phyloP scores from a whole-genome alignment of 768 basidiomycete genomes.

The Hemileccinum impolitum region DNA sequence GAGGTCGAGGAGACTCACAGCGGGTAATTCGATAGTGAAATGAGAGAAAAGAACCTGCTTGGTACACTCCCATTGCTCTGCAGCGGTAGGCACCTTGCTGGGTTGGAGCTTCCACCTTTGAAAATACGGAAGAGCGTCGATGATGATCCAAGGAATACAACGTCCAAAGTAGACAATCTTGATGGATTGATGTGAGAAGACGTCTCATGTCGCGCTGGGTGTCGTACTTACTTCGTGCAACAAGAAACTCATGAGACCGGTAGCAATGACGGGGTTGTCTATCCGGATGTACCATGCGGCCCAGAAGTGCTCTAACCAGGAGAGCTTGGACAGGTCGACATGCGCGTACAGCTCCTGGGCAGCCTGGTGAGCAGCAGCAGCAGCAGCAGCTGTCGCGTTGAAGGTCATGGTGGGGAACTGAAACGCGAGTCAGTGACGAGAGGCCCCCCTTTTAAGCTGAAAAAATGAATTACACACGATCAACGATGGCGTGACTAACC shows the following conservation, averaged over 20 bases:
- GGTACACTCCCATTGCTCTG: conserved; percentile 94
- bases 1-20: conserved; percentile 45
- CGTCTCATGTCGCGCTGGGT: not conserved
- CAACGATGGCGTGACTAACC: conserved; percentile 25
- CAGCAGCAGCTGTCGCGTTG: conserved; percentile 35
- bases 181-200: not conserved
- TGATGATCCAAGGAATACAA: conserved; percentile 91
- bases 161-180: conserved; percentile 97
- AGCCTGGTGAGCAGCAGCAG: conserved; percentile 21
- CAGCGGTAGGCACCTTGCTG: conserved; percentile 70
- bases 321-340: conserved; percentile 58
- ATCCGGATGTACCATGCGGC: conserved; percentile 81
- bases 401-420: conserved; percentile 36
- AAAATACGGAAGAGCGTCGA: conserved; percentile 94
- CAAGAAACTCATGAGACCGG: conserved; percentile 88
- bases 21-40: conserved; percentile 91
- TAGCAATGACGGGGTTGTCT: conserved; percentile 88
- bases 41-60: conserved; percentile 92
- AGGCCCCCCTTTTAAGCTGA: conserved; percentile 4
- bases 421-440: not conserved
- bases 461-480: conserved; percentile 13
- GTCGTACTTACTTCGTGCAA: conserved; percentile 78
- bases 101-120: conserved; percentile 92
- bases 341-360: conserved; percentile 50
- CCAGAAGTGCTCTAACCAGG: conserved; percentile 79